A percentile compares a stretch with the other conserved stretches of the same genome.
Conservation (phyloP, 805 yeast genomes). For the Hanseniaspora guilliermondii region DNA sequence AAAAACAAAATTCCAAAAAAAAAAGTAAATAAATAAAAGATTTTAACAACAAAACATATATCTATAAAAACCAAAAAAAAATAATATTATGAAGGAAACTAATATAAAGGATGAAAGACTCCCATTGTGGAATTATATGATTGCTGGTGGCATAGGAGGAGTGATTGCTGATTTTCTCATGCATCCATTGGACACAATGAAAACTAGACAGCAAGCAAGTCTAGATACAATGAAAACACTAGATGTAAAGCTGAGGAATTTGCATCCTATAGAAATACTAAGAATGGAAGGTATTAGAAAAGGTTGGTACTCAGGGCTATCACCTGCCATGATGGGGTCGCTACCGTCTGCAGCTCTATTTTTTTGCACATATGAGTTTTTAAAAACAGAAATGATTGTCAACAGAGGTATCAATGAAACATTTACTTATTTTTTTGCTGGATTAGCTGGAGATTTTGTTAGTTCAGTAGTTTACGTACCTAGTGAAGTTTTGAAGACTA, state of each 20-base stretch:
- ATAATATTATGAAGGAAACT: not conserved
- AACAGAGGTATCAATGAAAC: constrained; percentile 64
- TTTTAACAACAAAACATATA: too few species aligned
- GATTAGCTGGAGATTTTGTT: constrained; percentile 86
- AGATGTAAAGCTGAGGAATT: constrained; percentile 10
- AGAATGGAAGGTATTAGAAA: constrained; percentile 70
- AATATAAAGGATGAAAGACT: not conserved
- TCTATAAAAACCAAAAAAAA: not conserved
- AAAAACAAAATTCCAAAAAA: not conserved
- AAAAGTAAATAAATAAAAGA: not conserved
- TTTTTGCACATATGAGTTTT: constrained; percentile 76
- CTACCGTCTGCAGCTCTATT: constrained; percentile 92
- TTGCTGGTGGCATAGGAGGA: constrained; percentile 94
- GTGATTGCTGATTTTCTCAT: constrained; percentile 80
- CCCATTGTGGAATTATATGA: constrained; percentile 46
- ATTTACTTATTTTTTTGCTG: constrained; percentile 66
- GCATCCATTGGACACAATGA: constrained; percentile 95
- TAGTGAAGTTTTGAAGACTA: constrained; percentile 82
- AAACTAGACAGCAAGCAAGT: constrained; percentile 89
- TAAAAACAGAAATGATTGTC: constrained; percentile 59
- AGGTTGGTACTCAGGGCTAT: constrained; percentile 86
- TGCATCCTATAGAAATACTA: constrained; percentile 41
- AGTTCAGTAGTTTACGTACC: constrained; percentile 88
- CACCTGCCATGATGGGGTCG: constrained; percentile 84
- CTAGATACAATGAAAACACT: constrained; percentile 9